phyloP scores from a whole-genome alignment of 129 eudicot genomes.

The Arctium minus region DNA sequence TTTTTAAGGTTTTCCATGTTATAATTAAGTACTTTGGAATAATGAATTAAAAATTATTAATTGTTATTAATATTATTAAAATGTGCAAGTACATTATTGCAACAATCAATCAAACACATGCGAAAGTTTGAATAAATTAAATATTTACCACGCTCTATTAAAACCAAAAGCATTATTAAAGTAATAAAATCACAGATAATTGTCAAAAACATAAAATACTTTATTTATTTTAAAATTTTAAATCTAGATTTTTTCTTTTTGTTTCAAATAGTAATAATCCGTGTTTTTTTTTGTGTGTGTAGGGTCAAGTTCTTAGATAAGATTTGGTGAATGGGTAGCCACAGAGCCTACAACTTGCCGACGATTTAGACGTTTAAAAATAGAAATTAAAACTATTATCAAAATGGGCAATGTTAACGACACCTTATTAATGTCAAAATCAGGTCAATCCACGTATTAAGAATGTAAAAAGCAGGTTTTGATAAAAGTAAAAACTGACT shows the following conservation, averaged over 20 bases:
- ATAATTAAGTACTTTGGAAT: neutral
- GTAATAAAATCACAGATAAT: no score
- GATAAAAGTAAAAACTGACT: neutral
- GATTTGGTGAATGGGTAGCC: neutral
- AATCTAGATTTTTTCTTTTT: neutral
- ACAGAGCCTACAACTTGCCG: neutral
- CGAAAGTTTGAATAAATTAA: neutral
- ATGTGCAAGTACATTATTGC: neutral
- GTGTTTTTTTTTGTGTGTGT: neutral
- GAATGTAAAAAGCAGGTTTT: no score
- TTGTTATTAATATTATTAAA: neutral
- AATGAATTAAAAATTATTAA: neutral
- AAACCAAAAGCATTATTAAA: no score
- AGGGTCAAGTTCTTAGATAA: conserved; percentile 1
- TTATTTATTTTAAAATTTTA: no score
- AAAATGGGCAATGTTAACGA: no score
- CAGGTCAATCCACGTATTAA: no score
- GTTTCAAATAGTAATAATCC: neutral
- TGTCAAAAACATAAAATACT: neutral
- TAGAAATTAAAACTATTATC: no score
- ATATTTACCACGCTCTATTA: no score
- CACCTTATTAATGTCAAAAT: no score
- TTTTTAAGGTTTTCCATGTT: neutral
- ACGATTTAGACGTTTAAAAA: no score
- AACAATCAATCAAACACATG: neutral